phyloP scores from a whole-genome alignment of 371 early-diverging fungal species.

The Mucor indicus region DNA sequence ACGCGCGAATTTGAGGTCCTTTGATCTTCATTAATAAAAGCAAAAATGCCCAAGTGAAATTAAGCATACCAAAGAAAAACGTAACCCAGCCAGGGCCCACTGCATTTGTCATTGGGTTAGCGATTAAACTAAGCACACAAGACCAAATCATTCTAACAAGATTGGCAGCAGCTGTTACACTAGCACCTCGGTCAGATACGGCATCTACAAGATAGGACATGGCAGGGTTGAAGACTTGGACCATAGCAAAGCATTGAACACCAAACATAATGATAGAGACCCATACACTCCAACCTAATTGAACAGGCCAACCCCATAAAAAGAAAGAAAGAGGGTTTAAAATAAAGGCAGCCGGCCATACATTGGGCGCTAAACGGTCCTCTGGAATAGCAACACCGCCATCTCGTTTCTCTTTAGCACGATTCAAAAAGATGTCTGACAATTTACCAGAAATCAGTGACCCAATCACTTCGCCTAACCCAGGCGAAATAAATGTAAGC shows the following conservation, averaged over 20 bases:
- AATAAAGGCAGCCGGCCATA: constrained; percentile 55
- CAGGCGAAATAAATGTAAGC: constrained; percentile 43
- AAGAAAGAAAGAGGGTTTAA: constrained; percentile 54
- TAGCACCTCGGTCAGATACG: constrained; percentile 57
- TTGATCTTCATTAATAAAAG: constrained; percentile 35
- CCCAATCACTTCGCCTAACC: constrained; percentile 55
- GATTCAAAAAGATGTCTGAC: constrained; percentile 48
- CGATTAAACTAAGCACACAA: constrained; percentile 52
- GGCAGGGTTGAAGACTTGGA: constrained; percentile 49
- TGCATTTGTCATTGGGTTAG: constrained; percentile 46
- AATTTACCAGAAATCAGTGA: constrained; percentile 51
- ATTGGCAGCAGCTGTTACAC: constrained; percentile 59
- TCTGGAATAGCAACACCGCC: constrained; percentile 53
- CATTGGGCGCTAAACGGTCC: constrained; percentile 51
- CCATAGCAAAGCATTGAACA: constrained; percentile 60
- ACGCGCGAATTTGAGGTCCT: constrained; percentile 28
- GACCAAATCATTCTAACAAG: constrained; percentile 55
- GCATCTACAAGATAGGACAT: constrained; percentile 56
- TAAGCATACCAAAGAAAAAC: constrained; percentile 45
- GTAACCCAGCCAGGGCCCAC: constrained; percentile 41
- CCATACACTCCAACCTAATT: constrained; percentile 48
- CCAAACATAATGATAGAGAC: constrained; percentile 56
- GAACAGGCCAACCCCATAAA: constrained; percentile 59
- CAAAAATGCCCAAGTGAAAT: constrained; percentile 42
- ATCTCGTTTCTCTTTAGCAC: constrained; percentile 40